Base-by-base conservation (phyloP, 2,329 filamentous ascomycete genomes). In the Hymenoscyphus occultus region DNA sequence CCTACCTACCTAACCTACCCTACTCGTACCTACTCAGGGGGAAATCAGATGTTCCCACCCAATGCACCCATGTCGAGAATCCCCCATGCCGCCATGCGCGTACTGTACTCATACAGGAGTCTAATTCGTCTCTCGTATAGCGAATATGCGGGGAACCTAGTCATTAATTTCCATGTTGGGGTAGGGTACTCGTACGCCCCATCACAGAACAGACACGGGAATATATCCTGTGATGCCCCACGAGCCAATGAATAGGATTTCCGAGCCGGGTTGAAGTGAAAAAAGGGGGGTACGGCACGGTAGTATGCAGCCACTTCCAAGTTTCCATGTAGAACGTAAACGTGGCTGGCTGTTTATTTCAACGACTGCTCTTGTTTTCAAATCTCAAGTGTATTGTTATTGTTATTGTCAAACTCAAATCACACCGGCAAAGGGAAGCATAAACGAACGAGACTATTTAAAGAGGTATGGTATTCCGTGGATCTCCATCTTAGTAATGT, bases 401-500 rank as follows among this genome's bases (percentile, higher is more conserved):
- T n/a, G 7, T 19, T 16, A 45, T 4, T 19, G n/a, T 16, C 14
- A n/a, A 45, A 16, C 13, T 16, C 16, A 9, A 2, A n/a, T 45
- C 42, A 45, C 42, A 51, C 1, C 6, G 35, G 35, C 45, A 19
- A 12, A 22, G 14, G 7, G 32, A 39, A 22, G 22, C n/a, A 14
- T 31, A 58, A 7, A 12, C 31, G 10, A 39, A 13, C 32, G 31
- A 39, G n/a, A 28, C 16, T 58, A 35, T 58, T 19, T 58, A 6
- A 42, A 42, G 9, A 45, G 39, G 51, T 60, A 54, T 60, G 48
- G 16, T 22, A 31, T 58, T 64, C 39, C 13, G 57, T 45, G 3
- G 31, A 59, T 61, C 58, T 48, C 64, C 59, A 59, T 59, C 45
- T 61, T 59, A 16, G 39, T 66, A 61, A 9, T 66, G 22, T 63